These are phyloP conservation scores for Aspergillus sp. DNA, from an alignment of 2,329 filamentous ascomycete species.

Conservation along the genomic window DNA sequence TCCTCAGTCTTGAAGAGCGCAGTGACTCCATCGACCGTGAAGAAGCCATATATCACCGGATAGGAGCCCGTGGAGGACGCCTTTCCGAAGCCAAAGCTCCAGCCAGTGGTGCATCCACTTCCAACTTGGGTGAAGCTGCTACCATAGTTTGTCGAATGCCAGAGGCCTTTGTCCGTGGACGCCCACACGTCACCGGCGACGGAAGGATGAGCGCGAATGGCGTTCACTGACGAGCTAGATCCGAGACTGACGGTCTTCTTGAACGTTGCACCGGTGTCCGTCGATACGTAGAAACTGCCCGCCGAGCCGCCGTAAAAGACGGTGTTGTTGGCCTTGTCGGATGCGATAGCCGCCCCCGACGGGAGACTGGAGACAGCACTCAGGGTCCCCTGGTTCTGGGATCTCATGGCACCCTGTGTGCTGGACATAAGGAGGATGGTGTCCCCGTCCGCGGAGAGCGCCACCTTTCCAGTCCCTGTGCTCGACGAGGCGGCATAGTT, in stretches of 20 bases:
- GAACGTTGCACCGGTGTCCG: conserved; percentile 49
- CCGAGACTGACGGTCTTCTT: conserved; percentile 36
- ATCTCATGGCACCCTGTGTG: conserved; percentile 17
- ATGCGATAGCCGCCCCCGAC: conserved; percentile 49
- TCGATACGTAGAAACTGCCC: conserved; percentile 52
- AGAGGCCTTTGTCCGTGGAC: conserved; percentile 51
- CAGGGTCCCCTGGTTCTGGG: conserved; percentile 34
- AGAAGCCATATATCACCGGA: conserved; percentile 26
- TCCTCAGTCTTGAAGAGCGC: conserved; percentile 26
- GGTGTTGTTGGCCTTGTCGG: conserved; percentile 53
- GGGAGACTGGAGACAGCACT: conserved; percentile 46
- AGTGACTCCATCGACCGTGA: conserved; percentile 20
- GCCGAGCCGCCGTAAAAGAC: conserved; percentile 53
- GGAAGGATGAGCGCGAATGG: conserved; percentile 18
- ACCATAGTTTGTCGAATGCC: conserved; percentile 54
- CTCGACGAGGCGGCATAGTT: conserved; percentile 48
- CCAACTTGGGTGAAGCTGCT: conserved; percentile 43
- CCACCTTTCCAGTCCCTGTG: conserved; percentile 46
- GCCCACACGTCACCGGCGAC: conserved; percentile 22
- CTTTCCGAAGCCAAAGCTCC: conserved; percentile 25
- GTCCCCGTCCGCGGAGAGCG: conserved; percentile 52
- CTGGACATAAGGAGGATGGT: conserved; percentile 32
- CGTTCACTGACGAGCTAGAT: conserved; percentile 21
- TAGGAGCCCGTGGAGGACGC: conserved; percentile 15
- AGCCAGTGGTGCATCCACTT: conserved; percentile 14